Evolutionary conservation across 1,139 yeast genomes (phyloP), one percentile per base, ranked within the genome.

Genomic region (Geotrichum bryndzae): DNA sequence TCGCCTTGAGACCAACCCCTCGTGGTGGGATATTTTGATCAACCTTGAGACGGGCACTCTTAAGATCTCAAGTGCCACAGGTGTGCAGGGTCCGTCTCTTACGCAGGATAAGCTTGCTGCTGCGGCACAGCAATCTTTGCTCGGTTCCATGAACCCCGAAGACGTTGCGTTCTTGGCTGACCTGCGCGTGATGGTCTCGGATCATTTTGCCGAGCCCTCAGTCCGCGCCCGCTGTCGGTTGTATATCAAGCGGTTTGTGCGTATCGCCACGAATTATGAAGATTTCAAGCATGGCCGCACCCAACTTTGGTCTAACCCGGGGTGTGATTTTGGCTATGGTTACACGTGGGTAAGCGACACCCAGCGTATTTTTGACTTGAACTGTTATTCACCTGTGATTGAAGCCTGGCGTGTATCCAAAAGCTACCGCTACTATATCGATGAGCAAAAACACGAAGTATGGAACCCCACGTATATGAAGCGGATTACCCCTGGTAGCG

Each of bases 1-100:
- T 15, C 84, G 86, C 61, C 84, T 85, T 74, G 84, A 82, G 65
- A 70, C 70, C 58, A 85, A 84, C 67, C 84, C 84, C 52, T 77
- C 76, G n/a, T 75, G 79, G 77, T 85, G 87, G 87, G 89, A 85
- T 68, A 72, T 85, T 23, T 72, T 85, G 58, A 81, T 84, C 65
- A 87, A 85, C 68, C 73, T 84, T 64, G 88, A 85, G 66, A 67
- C 72, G 27, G 65, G 68, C 73, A 59, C 81, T 74, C 71, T 84
- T 80, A 73, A 76, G 77, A 67, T 76, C 66, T 70, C 74, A 1
- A 66, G 69, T 3, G 70, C 69, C 2, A 67, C 70, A 25, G 69
- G 69, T n/a, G 55, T 65, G 2, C 57, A 66, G 0, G 64, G 64
- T 13, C 63, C 63, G 13, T 57, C 59, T 15, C 23, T 51, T 23